A percentile compares a stretch with the other conserved stretches of the same genome.
These are phyloP conservation scores for Berberis thunbergii DNA, from an alignment of 164 flowering plant species.

Conservation along the genomic window DNA sequence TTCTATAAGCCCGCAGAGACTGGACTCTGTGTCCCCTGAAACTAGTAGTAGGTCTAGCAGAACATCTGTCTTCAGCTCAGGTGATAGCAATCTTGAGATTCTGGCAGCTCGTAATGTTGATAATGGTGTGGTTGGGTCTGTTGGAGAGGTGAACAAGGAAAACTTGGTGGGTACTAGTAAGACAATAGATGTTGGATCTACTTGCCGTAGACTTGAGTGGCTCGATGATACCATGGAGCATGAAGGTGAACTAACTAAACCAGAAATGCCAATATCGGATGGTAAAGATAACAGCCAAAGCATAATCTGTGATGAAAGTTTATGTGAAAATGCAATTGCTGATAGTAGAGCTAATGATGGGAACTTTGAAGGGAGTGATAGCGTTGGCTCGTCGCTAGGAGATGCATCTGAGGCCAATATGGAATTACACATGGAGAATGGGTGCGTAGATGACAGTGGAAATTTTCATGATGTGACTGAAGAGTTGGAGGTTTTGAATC, in stretches of 20 bases:
- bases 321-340: constrained; percentile 14
- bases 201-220: too few species aligned
- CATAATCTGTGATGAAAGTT: constrained; percentile 17
- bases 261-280: too few species aligned
- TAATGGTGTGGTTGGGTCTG: neutral
- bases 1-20: constrained; percentile 20
- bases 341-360: constrained; percentile 16
- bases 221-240: too few species aligned
- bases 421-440: constrained; percentile 22
- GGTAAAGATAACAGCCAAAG: neutral
- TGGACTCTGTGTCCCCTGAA: constrained; percentile 27
- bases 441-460: constrained; percentile 7
- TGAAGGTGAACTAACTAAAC: too few species aligned
- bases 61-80: constrained; percentile 3
- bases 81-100: neutral
- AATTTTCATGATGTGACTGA: constrained; percentile 13
- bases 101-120: too few species aligned
- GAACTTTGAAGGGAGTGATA: constrained; percentile 22
- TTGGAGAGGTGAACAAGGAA: neutral
- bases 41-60: constrained; percentile 6
- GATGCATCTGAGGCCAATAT: constrained; percentile 25
- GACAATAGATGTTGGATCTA: too few species aligned
- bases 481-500: constrained; percentile 45
- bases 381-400: constrained; percentile 18
- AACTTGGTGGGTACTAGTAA: too few species aligned